Conservation (phyloP, 1,284 basidiomycete species). For the Microbotryum intermedium region DNA sequence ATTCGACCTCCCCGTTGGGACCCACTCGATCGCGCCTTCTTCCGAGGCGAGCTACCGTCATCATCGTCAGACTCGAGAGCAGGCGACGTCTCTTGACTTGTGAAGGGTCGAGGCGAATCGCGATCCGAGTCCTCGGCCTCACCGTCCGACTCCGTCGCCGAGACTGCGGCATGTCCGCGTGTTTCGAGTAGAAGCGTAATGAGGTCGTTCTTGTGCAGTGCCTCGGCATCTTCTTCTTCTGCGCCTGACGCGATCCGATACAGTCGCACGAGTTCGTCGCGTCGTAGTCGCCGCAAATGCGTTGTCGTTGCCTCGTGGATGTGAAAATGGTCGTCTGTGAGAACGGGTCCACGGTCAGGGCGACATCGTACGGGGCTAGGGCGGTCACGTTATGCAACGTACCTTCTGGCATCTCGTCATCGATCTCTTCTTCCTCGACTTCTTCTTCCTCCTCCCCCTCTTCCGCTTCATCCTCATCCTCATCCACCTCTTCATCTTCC, state of each 20-base stretch:
- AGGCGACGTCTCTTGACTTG: conserved; percentile 21
- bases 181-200: conserved; percentile 9
- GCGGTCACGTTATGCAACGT: neutral
- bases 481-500: neutral
- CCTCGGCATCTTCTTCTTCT: neutral
- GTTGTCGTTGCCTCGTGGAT: conserved; percentile 5
- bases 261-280: conserved; percentile 14
- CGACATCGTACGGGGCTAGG: neutral
- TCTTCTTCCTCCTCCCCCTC: neutral
- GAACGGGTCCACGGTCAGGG: neutral
- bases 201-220: conserved; percentile 10
- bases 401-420: neutral
- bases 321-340: conserved; percentile 6
- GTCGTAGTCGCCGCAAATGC: conserved; percentile 7
- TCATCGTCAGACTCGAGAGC: neutral
- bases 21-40: neutral
- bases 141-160: neutral
- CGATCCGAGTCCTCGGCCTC: conserved; percentile 4
- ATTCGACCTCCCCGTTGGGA: neutral
- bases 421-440: neutral
- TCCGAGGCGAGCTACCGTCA: neutral
- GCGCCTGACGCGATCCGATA: neutral
- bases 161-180: neutral
- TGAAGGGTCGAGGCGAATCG: conserved; percentile 20
- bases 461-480: neutral